Evolutionary conservation across 2,329 filamentous ascomycete genomes (phyloP).

Genomic region (Lecanicillium sp.): DNA sequence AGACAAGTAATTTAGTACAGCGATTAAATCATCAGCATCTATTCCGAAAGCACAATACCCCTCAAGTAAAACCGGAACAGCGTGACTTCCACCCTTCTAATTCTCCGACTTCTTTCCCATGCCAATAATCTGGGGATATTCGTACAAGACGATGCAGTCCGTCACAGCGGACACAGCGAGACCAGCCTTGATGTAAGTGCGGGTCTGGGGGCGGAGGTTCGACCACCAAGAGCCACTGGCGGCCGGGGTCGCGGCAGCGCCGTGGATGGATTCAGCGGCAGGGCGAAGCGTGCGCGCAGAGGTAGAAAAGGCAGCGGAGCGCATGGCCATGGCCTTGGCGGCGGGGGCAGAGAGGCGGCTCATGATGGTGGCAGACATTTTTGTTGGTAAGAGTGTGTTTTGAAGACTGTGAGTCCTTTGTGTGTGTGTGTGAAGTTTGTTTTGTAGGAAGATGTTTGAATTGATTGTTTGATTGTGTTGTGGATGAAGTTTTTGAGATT

Average conservation of each 20-base stretch:
- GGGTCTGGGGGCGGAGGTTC: slow-evolving; percentile 6
- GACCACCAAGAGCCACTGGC: slow-evolving; percentile 4
- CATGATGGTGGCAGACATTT: slow-evolving; percentile 4
- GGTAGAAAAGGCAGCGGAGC: slow-evolving; percentile 3
- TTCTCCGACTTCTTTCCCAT: neutral
- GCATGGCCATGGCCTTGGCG: slow-evolving; percentile 1
- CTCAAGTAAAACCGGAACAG: no score
- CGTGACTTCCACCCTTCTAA: no score
- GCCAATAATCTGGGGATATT: slow-evolving; percentile 4
- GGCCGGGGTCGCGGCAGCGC: neutral
- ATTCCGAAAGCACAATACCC: no score
- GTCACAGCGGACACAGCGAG: slow-evolving; percentile 1
- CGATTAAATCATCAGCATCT: no score
- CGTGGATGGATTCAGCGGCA: neutral
- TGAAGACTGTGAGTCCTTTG: neutral
- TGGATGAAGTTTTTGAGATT: no score
- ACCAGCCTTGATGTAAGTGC: slow-evolving; percentile 3
- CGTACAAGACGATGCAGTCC: slow-evolving; percentile 5
- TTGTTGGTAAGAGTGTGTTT: neutral
- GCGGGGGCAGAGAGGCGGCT: neutral
- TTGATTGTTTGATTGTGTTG: no score
- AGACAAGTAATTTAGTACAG: no score
- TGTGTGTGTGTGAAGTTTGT: neutral
- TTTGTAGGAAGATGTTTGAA: no score
- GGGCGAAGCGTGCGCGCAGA: neutral